Percentiles rank a stretch among this genome's conserved stretches.
These are phyloP conservation scores for Ustilago crameri DNA, from an alignment of 1,284 basidiomycete species.

Conservation along the genomic window DNA sequence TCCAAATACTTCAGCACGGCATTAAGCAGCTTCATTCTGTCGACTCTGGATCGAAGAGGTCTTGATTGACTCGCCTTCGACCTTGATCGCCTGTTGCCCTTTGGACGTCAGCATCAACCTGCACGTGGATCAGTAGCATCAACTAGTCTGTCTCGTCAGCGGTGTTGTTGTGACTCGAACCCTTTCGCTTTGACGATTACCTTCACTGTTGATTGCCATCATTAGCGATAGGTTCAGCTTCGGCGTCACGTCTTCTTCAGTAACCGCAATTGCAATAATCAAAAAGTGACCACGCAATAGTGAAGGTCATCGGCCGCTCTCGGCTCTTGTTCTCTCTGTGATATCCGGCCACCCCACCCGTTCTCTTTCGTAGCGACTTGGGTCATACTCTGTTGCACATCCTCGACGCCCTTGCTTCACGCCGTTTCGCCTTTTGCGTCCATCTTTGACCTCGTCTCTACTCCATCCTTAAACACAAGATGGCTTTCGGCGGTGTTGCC, in stretches of 20 bases:
- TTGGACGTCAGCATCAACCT: conserved; percentile 14
- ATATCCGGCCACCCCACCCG: conserved; percentile 2
- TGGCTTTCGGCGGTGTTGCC: conserved; percentile 53
- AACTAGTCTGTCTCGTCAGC: conserved; percentile 43
- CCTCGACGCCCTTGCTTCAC: conserved; percentile 14
- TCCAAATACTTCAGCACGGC: conserved; percentile 23
- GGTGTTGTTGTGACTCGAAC: conserved; percentile 34
- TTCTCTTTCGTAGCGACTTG: conserved; percentile 16
- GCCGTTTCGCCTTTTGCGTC: neutral
- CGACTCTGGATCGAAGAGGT: conserved; percentile 37
- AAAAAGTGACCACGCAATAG: conserved; percentile 18
- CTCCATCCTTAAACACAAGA: conserved; percentile 11
- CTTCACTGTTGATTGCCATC: conserved; percentile 39
- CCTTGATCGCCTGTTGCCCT: conserved; percentile 13
- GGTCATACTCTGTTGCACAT: conserved; percentile 9
- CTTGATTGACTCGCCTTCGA: conserved; percentile 42
- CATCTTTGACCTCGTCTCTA: neutral
- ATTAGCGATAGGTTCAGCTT: conserved; percentile 12
- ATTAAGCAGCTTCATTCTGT: conserved; percentile 9
- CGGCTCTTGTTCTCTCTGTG: conserved; percentile 12
- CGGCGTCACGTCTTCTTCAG: conserved; percentile 4
- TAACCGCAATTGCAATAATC: conserved; percentile 19
- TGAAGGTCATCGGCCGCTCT: conserved; percentile 22
- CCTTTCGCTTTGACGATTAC: conserved; percentile 35
- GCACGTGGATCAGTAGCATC: conserved; percentile 28